Conservation (phyloP, 345 rosid genomes). For the Salix koriyanagi region DNA sequence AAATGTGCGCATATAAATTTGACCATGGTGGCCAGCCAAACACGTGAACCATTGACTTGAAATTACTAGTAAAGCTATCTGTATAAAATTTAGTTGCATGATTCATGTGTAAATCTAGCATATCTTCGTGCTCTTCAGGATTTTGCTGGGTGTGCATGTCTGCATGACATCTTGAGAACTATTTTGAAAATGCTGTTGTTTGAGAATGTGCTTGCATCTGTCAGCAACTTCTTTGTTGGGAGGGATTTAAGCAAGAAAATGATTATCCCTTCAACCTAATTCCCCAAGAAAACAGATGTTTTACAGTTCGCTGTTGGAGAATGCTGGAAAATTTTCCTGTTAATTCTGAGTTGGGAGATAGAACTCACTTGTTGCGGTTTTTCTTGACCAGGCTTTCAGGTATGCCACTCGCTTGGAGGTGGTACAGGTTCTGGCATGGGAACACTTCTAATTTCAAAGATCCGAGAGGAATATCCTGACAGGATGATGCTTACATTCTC, state of each 20-base stretch:
- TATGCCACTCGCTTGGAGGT: conserved; percentile 95
- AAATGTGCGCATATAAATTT: not conserved
- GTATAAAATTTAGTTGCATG: not conserved
- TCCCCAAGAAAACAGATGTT: not conserved
- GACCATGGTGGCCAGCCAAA: not conserved
- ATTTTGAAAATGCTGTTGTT: not conserved
- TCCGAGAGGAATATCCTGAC: conserved; percentile 96
- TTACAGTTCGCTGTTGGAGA: not conserved
- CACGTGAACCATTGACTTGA: not conserved
- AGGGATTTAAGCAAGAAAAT: not conserved
- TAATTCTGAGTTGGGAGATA: conserved; percentile 2
- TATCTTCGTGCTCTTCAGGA: not conserved
- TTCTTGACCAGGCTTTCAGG: conserved; percentile 71
- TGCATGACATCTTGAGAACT: not conserved
- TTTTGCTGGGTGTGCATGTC: not conserved
- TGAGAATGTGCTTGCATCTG: not conserved
- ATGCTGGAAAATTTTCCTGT: not conserved
- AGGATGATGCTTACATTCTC: conserved; percentile 98
- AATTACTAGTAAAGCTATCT: not conserved
- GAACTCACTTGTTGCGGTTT: conserved; percentile 10
- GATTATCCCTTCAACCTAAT: not conserved
- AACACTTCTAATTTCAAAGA: conserved; percentile 84
- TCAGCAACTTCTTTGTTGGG: not conserved
- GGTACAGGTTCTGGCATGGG: conserved; percentile 99
- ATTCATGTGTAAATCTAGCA: not conserved